These are phyloP conservation scores for Acanthochlamys bracteata DNA, from an alignment of 106 monocot genomes.

Conservation along the genomic window DNA sequence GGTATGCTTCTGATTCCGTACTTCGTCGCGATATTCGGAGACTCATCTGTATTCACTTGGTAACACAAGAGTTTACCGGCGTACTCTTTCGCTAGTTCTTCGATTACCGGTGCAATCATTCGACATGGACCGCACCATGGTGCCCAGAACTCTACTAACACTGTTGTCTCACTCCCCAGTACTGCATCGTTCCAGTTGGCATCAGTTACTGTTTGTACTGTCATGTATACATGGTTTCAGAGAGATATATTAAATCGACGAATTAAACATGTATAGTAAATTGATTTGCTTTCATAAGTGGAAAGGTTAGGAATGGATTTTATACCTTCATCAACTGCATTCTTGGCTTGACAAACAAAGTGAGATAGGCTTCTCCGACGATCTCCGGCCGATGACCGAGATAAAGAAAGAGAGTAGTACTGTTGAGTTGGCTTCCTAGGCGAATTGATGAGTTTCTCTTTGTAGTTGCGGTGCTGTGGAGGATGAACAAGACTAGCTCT, in stretches of 20 bases:
- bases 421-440: not conserved
- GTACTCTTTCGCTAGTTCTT: constrained; percentile 42
- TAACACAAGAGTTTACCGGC: constrained; percentile 45
- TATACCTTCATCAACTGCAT: constrained; percentile 43
- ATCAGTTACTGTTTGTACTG: constrained; percentile 39
- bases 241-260: too few relatives aligned
- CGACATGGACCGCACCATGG: constrained; percentile 76
- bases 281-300: too few relatives aligned
- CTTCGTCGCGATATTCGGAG: constrained; percentile 34
- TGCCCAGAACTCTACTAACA: constrained; percentile 65
- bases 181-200: constrained; percentile 30
- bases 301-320: too few relatives aligned
- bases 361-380: not conserved
- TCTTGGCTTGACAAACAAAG: constrained; percentile 36
- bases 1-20: constrained; percentile 69
- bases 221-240: not conserved
- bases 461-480: constrained; percentile 15
- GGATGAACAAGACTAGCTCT: constrained; percentile 2
- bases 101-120: constrained; percentile 45
- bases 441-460: constrained; percentile 24
- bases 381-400: not conserved
- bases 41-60: constrained; percentile 70
- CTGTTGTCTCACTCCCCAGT: constrained; percentile 17
- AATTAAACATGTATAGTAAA: too few relatives aligned
- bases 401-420: not conserved